Evolutionary conservation across 371 early-diverging fungal genomes (phyloP), one percentile per base, ranked within the genome.

Genomic region (Mortierella sp.): DNA sequence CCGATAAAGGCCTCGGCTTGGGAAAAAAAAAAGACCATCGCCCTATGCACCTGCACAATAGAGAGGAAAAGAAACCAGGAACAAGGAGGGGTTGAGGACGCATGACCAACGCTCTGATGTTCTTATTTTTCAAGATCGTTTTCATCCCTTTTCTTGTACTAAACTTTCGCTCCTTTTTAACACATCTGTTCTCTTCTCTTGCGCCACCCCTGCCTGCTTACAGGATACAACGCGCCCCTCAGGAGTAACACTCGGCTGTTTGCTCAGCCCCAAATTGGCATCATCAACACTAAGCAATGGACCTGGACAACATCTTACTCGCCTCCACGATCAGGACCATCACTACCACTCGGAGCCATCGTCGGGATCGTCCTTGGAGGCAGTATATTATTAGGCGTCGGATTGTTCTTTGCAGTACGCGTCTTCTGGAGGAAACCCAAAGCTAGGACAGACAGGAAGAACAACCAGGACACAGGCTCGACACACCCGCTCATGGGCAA

Each of bases 261-360:
- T 63, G 19, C 68, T 45, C 48, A 48, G 50, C 68, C 64, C 31
- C 74, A 74, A 29, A 61, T 74, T 44, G 75, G 69, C 5, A 64
- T 75, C 43, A 64, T 70, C 39, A 50, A 75, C 52, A 64, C 68
- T 1, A 53, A 50, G 4, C 43, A 22, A 7, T 55, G 50, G 63
- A 16, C 48, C 9, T 74, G 74, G 74, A 68, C 68, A 26, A 29
- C 24, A 26, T 19, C 40, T 3, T 74, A 39, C 22, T 13, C 24
- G 7, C 41, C 48, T 0, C 47, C 63, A 0, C 19, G 31, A 19
- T 6, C 64, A 40, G 40, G 41, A 22, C 45, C 70, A 10, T 24
- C 64, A 11, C 45, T 76, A 10, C 24, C 64, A 11, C 29, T 55
- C 24, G 47, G 66, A 8, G 58, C 53, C 2, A 44, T 76, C 22